Evolutionary conservation across 768 basidiomycete species (phyloP).

Genomic region (Panaeolus cyanescens): DNA sequence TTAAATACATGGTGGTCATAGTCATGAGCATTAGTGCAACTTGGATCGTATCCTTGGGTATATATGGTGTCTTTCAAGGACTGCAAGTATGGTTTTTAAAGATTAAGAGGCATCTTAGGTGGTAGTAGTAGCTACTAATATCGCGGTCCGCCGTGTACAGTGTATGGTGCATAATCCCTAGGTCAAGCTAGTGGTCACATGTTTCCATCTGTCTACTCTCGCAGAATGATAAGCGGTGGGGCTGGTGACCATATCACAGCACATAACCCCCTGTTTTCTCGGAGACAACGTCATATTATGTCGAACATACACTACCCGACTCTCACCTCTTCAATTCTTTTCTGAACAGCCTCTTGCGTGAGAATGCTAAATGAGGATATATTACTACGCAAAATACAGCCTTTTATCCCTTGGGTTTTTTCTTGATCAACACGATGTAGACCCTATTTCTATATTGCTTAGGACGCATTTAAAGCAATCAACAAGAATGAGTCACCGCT

Average conservation of each 20-base stretch:
- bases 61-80: background rate
- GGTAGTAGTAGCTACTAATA: no score
- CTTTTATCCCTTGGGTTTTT: background rate
- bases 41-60: slow-evolving; percentile 1
- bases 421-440: background rate
- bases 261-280: background rate
- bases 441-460: no score
- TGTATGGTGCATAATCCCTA: no score
- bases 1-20: slow-evolving; percentile 1
- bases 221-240: no score
- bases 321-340: background rate
- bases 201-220: no score
- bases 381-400: background rate
- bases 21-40: background rate
- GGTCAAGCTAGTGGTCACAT: no score
- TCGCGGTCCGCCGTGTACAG: no score
- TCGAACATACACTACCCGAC: background rate
- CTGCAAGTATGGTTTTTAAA: background rate
- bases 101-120: background rate
- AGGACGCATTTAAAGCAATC: no score
- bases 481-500: no score
- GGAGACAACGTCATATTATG: background rate
- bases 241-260: no score
- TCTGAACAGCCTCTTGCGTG: background rate
- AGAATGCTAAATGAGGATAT: background rate